Base-by-base conservation (phyloP, 2,329 filamentous ascomycete species). In the Ophiostoma novo-ulmi region DNA sequence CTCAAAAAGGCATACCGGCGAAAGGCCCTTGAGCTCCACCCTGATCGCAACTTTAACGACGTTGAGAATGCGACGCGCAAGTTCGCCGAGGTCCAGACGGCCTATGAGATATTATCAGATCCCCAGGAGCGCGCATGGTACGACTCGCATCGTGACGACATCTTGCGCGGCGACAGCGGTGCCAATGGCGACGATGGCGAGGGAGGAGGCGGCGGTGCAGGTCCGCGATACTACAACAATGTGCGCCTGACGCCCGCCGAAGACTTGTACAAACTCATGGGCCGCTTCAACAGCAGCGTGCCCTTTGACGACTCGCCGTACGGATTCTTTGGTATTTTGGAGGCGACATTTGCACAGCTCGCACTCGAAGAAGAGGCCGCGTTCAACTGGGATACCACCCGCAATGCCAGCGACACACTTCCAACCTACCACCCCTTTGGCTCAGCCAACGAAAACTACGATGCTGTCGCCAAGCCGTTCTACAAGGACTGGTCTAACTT, bases 121-220 rank as follows among this genome's bases (percentile, higher is more conserved):
- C 89, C 93, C 13, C 94, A 99, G 78, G 95, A 99, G 79, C 88
- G 95, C 75, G 91, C 94, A 41, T 99, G 95, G 95, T 99, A 99
- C 81, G 94, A 99, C 80, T 93, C 93, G 2, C 95, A 99, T 78
- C 90, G 93, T 72, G 89, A 93, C 75, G 89, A 91, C 68, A 96
- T 98, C 73, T 82, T 98, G 73, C 86, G 55, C 20, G 41, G 36
- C 52, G 35, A 69, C 70, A 82, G 82, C 41, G 82, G 80, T 61
- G 78, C 78, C 41, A 76, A 79, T 36, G 79, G 79, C 64, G 76
- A 75, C 20, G 38, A 17, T 63, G 76, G 75, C 17, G 38, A 14
- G 39, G 82, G 79, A 39, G 82, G 79, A 39, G 82, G 79, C 39
- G 79, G 78, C 48, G 76, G 80, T 39, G 79, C 79, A 48, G 76